Conservation (phyloP, 1,284 basidiomycete species). For the Microbotryum saponariae region DNA sequence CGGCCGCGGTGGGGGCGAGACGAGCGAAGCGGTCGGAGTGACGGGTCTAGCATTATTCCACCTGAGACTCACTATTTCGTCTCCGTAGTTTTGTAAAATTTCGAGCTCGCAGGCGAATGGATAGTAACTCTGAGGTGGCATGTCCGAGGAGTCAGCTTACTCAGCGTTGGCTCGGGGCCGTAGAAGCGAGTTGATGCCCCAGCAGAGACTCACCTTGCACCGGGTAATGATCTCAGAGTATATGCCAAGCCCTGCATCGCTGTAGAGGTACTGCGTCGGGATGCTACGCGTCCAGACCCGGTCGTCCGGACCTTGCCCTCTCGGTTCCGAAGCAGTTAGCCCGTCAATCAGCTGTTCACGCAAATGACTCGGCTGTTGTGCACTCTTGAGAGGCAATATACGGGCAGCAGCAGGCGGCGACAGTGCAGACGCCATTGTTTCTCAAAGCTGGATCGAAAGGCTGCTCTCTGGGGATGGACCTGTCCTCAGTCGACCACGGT, state of each 20-base stretch:
- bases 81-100: constrained; percentile 46
- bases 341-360: constrained; percentile 7
- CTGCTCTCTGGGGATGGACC: no score
- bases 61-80: constrained; percentile 43
- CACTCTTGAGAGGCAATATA: no score
- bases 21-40: no score
- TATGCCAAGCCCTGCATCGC: constrained; percentile 30
- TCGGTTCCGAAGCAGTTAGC: not conserved
- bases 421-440: not conserved
- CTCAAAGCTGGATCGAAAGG: not conserved
- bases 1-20: no score
- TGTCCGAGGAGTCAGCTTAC: not conserved
- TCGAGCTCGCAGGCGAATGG: constrained; percentile 57
- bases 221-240: constrained; percentile 34
- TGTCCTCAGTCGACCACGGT: not conserved
- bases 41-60: no score
- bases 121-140: constrained; percentile 63
- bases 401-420: no score
- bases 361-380: not conserved
- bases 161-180: not conserved
- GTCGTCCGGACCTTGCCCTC: no score
- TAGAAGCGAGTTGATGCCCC: not conserved
- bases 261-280: constrained; percentile 24
- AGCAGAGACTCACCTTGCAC: constrained; percentile 10
- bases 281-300: constrained; percentile 5